A percentile compares a stretch with the other conserved stretches of the same genome.
Conservation (phyloP, 192 early-diverging fungal genomes). For the Allomyces javanicus region DNA sequence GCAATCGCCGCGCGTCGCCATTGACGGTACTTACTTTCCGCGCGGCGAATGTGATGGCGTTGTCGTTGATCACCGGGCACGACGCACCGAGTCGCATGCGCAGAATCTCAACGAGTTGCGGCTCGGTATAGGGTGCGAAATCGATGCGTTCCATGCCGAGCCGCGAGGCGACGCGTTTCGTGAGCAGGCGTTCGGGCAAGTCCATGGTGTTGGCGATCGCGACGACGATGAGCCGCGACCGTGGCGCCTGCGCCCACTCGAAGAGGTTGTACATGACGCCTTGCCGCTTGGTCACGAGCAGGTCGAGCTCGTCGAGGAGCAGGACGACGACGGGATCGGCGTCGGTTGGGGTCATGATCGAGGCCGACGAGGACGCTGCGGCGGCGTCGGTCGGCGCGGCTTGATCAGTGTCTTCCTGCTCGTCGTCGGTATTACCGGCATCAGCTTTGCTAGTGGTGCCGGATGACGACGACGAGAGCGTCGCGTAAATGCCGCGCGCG, state of each 20-base stretch:
- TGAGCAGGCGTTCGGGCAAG: constrained; percentile 75
- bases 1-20: constrained; percentile 82
- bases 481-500: too few species aligned
- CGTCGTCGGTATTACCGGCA: too few species aligned
- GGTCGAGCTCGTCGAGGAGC: constrained; percentile 90
- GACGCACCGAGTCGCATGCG: constrained; percentile 52
- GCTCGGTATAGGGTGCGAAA: constrained; percentile 77
- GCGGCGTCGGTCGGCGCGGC: too few species aligned
- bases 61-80: constrained; percentile 44
- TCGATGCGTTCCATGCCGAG: constrained; percentile 78
- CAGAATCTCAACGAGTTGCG: constrained; percentile 72
- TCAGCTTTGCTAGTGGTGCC: too few species aligned
- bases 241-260: constrained; percentile 75
- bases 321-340: constrained; percentile 31
- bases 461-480: too few species aligned
- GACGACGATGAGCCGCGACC: constrained; percentile 73
- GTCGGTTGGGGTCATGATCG: too few species aligned
- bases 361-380: too few species aligned
- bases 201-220: constrained; percentile 99
- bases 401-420: too few species aligned
- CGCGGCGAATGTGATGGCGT: constrained; percentile 85
- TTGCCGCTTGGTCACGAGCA: constrained; percentile 79
- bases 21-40: constrained; percentile 88
- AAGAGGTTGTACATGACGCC: constrained; percentile 96
- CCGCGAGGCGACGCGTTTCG: constrained; percentile 74